Evolutionary conservation across 2,329 filamentous ascomycete species (phyloP).

Genomic region (Penicillium sp.): DNA sequence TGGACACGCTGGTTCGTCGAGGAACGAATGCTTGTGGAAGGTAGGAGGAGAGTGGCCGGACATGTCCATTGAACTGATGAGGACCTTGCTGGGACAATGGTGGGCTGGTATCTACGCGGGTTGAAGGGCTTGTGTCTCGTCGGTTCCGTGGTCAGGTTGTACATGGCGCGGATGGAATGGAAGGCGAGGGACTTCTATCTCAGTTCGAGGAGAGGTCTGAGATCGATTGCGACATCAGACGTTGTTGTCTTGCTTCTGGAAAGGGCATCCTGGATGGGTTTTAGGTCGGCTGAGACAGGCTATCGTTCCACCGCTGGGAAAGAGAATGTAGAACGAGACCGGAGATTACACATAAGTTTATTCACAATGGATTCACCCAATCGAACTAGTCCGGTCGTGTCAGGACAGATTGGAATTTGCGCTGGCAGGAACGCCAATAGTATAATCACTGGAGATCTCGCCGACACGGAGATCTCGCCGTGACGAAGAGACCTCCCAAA

Average conservation of each 20-base stretch:
- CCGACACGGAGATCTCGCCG: too few species aligned
- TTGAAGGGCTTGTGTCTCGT: constrained; percentile 9
- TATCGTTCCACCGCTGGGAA: constrained; percentile 6
- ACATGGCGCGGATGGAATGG: too few species aligned
- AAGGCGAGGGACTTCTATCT: too few species aligned
- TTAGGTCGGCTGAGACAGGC: constrained; percentile 3
- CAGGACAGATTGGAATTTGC: too few species aligned
- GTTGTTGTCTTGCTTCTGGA: background rate
- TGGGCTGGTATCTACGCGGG: too few species aligned
- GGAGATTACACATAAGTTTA: constrained; percentile 4
- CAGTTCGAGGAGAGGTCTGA: background rate
- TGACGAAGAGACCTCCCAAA: too few species aligned
- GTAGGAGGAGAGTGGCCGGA: too few species aligned
- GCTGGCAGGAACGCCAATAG: background rate
- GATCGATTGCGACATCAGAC: constrained; percentile 2
- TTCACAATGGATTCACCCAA: background rate
- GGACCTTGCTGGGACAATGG: background rate
- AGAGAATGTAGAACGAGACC: background rate
- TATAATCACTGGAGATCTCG: background rate
- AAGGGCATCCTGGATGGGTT: background rate
- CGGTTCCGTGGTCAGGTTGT: constrained; percentile 6
- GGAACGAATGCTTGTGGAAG: too few species aligned
- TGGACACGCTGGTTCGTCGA: constrained; percentile 3
- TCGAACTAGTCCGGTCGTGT: background rate
- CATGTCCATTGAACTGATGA: too few species aligned